Percentiles rank a stretch among this genome's conserved stretches.
phyloP scores from a whole-genome alignment of 352 stramenopile genomes.

The Phytophthora pini region DNA sequence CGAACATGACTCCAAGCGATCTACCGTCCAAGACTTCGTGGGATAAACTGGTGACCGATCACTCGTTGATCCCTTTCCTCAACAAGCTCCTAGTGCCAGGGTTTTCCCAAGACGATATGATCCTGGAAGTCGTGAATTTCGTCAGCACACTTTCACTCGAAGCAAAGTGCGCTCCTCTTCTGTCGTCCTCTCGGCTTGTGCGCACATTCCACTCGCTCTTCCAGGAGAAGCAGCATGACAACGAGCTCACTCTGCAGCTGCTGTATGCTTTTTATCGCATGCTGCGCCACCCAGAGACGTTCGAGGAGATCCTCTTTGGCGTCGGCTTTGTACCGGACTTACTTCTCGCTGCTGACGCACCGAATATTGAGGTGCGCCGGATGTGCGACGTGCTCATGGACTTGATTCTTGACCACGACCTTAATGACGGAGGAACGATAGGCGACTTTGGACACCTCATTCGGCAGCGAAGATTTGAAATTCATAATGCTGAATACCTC shows the following conservation, averaged over 20 bases:
- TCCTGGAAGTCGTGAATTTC: slow-evolving; percentile 92
- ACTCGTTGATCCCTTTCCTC: slow-evolving; percentile 89
- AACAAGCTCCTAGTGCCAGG: slow-evolving; percentile 92
- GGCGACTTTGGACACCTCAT: slow-evolving; percentile 83
- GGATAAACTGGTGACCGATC: slow-evolving; percentile 89
- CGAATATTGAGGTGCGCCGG: slow-evolving; percentile 83
- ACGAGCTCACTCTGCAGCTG: slow-evolving; percentile 84
- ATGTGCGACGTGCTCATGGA: slow-evolving; percentile 91
- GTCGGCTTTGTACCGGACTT: slow-evolving; percentile 81
- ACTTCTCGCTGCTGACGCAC: slow-evolving; percentile 72
- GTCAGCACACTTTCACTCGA: slow-evolving; percentile 83
- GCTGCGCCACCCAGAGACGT: slow-evolving; percentile 74
- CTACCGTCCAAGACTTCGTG: slow-evolving; percentile 89
- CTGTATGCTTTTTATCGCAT: slow-evolving; percentile 85
- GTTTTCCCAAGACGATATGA: slow-evolving; percentile 93
- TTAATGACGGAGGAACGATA: slow-evolving; percentile 59
- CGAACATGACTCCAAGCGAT: slow-evolving; percentile 93
- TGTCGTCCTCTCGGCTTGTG: slow-evolving; percentile 76
- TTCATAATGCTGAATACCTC: slow-evolving; percentile 89
- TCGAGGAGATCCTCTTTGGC: slow-evolving; percentile 82
- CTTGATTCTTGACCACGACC: slow-evolving; percentile 82
- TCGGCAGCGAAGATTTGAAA: slow-evolving; percentile 83
- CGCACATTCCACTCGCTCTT: slow-evolving; percentile 84
- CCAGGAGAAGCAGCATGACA: slow-evolving; percentile 89
- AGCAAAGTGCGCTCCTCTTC: slow-evolving; percentile 78